Evolutionary conservation across 192 early-diverging fungal genomes (phyloP).

Genomic region (Umbelopsis ramanniana): DNA sequence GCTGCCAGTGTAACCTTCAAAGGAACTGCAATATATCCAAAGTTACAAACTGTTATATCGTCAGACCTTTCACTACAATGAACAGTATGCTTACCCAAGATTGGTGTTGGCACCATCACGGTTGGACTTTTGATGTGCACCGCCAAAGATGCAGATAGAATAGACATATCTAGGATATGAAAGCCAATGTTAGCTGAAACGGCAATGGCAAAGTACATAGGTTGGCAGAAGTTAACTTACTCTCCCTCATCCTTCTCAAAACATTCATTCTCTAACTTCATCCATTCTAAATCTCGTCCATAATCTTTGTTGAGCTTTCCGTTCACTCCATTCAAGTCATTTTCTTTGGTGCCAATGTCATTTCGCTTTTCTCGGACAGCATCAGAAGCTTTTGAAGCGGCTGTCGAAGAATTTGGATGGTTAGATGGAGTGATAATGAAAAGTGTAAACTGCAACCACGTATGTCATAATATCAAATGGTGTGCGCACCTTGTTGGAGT

Average conservation of each 20-base stretch:
- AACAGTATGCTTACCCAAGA: slow-evolving; percentile 47
- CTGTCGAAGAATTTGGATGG: neutral
- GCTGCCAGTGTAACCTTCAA: slow-evolving; percentile 43
- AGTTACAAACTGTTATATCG: neutral
- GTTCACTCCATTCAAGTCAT: slow-evolving; percentile 49
- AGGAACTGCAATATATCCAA: slow-evolving; percentile 30
- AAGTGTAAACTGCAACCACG: neutral
- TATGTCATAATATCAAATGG: neutral
- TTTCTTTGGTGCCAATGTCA: slow-evolving; percentile 33
- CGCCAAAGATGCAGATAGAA: slow-evolving; percentile 75
- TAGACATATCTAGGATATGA: slow-evolving; percentile 62
- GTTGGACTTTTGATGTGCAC: slow-evolving; percentile 75
- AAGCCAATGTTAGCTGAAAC: neutral
- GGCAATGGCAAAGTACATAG: neutral
- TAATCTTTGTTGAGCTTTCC: slow-evolving; percentile 67
- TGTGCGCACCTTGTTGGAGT: slow-evolving; percentile 20
- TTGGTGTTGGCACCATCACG: slow-evolving; percentile 58
- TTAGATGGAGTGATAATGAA: neutral
- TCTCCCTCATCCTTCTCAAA: slow-evolving; percentile 67
- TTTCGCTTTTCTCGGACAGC: slow-evolving; percentile 27
- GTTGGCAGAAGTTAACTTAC: slow-evolving; percentile 44
- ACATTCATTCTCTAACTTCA: slow-evolving; percentile 72
- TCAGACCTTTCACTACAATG: neutral
- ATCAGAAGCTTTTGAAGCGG: neutral
- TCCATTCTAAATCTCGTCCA: slow-evolving; percentile 73